A percentile compares a stretch with the other conserved stretches of the same genome.
These are phyloP conservation scores for Eucalyptus victrix DNA, from an alignment of 345 rosid genomes.

Conservation along the genomic window DNA sequence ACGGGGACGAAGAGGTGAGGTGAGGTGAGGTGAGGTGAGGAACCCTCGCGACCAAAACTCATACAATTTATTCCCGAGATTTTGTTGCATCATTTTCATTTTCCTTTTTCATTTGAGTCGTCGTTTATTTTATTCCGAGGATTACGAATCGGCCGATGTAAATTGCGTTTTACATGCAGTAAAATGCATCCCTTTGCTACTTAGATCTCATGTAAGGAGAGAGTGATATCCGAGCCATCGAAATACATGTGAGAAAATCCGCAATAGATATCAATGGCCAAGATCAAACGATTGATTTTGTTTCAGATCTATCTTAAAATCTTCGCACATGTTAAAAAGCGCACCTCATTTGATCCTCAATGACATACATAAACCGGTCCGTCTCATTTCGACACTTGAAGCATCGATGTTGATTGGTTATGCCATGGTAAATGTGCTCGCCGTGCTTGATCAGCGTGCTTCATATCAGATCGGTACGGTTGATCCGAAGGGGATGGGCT, in stretches of 20 bases:
- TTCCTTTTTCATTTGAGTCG: neutral
- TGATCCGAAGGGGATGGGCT: neutral
- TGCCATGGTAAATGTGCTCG: neutral
- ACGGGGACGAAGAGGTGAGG: neutral
- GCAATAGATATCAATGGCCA: neutral
- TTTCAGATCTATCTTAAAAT: neutral
- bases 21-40: neutral
- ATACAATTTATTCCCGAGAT: neutral
- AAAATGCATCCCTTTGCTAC: neutral
- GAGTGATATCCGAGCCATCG: accelerated
- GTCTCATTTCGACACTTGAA: neutral
- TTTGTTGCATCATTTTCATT: neutral
- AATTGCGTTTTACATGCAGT: neutral
- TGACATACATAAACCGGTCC: neutral
- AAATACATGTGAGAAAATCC: neutral
- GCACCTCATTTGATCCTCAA: neutral
- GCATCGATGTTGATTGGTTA: neutral
- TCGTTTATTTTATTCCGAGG: neutral
- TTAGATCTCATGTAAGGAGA: neutral
- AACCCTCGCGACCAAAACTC: neutral
- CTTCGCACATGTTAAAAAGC: neutral
- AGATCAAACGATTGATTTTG: neutral
- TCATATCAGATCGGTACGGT: neutral
- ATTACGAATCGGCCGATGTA: neutral
- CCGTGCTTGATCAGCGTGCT: neutral